These are phyloP conservation scores for Nannizzia gypsea DNA, from an alignment of 2,329 filamentous ascomycete genomes.

Conservation along the genomic window DNA sequence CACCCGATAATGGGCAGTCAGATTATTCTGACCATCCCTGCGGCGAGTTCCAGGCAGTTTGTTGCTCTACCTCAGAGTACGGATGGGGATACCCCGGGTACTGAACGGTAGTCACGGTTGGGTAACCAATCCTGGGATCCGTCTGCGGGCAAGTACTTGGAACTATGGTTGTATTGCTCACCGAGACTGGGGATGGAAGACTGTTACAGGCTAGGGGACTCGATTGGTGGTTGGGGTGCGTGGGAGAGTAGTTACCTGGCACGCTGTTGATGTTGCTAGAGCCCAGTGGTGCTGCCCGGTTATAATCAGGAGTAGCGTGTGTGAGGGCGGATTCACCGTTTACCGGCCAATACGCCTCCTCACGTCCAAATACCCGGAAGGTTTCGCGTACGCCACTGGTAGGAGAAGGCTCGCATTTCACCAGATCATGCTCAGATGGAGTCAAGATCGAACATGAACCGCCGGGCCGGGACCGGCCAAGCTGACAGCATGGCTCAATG, in stretches of 20 bases:
- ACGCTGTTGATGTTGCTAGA: neutral
- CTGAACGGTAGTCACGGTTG: neutral
- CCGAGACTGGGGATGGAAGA: neutral
- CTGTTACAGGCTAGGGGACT: neutral
- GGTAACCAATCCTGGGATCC: neutral
- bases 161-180: constrained; percentile 1
- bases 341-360: constrained; percentile 8
- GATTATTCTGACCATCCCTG: constrained; percentile 8
- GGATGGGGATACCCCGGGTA: neutral
- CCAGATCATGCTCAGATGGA: constrained; percentile 1
- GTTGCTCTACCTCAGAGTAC: constrained; percentile 4
- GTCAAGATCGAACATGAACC: constrained; percentile 7
- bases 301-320: constrained; percentile 7
- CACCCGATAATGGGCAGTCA: neutral
- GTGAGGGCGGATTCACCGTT: neutral
- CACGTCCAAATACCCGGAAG: constrained; percentile 7
- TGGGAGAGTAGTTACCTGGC: constrained; percentile 1
- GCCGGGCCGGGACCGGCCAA: constrained; percentile 7
- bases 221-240: neutral
- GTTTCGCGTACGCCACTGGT: constrained; percentile 5
- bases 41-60: constrained; percentile 7
- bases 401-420: constrained; percentile 4
- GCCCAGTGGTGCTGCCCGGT: neutral
- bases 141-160: constrained; percentile 1
- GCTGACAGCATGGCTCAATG: constrained; percentile 18